Conservation (phyloP, 805 yeast genomes). For the Alloascoidea africana region DNA sequence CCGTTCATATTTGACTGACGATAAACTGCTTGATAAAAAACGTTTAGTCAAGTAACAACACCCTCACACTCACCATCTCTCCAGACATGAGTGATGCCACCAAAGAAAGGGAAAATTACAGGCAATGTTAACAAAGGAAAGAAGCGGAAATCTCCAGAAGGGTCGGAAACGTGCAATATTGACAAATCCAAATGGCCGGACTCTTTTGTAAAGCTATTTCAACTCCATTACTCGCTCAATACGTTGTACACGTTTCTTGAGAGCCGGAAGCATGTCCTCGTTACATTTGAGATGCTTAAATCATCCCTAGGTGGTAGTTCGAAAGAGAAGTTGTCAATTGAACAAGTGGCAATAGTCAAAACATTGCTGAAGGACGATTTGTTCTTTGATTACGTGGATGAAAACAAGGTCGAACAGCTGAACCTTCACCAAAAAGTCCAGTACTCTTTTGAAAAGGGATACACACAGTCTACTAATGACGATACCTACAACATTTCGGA, state of each 20-base stretch:
- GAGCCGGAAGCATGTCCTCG: slow-evolving; percentile 42
- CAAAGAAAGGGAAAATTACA: too few species aligned
- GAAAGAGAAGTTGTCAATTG: slow-evolving; percentile 10
- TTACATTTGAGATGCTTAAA: slow-evolving; percentile 38
- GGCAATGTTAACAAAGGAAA: too few species aligned
- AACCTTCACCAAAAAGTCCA: neutral
- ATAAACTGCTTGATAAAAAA: too few species aligned
- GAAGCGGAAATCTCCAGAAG: too few species aligned
- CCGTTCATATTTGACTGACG: too few species aligned
- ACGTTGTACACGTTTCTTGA: slow-evolving; percentile 50
- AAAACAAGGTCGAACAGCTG: slow-evolving; percentile 38
- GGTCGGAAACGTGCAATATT: too few species aligned
- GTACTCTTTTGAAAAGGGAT: too few species aligned
- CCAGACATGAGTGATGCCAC: too few species aligned
- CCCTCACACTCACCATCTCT: too few species aligned
- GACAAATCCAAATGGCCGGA: slow-evolving; percentile 13
- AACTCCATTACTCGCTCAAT: slow-evolving; percentile 35
- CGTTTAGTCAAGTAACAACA: too few species aligned
- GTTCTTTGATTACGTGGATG: slow-evolving; percentile 63
- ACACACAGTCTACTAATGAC: neutral
- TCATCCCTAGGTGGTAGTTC: slow-evolving; percentile 30
- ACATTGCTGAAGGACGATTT: slow-evolving; percentile 55
- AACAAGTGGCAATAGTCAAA: slow-evolving; percentile 52
- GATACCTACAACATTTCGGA: neutral
- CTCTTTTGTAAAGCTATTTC: slow-evolving; percentile 24